A percentile compares a stretch with the other conserved stretches of the same genome.
phyloP scores from a whole-genome alignment of 371 early-diverging fungal species.

The Syncephalastrum sp. region DNA sequence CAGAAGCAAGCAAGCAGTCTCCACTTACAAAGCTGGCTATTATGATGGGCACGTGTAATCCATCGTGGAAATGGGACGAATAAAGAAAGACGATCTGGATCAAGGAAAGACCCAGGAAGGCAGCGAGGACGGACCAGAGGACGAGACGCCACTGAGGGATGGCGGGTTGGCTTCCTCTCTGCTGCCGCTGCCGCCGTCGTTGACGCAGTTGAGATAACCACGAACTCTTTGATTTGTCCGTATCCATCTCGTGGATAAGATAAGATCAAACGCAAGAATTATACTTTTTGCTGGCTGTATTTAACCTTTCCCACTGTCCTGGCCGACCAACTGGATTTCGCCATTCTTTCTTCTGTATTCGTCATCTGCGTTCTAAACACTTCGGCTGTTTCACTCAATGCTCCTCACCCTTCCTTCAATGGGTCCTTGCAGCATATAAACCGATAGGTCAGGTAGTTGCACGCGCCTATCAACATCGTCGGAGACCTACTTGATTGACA shows the following conservation, averaged over 20 bases:
- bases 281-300: neutral
- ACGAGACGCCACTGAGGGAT: slow-evolving; percentile 35
- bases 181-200: neutral
- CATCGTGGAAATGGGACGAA: slow-evolving; percentile 18
- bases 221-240: slow-evolving; percentile 7
- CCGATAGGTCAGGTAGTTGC: no score
- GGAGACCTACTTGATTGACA: no score
- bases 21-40: slow-evolving; percentile 49
- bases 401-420: no score
- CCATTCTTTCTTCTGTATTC: no score
- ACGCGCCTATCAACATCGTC: no score
- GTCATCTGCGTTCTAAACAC: no score
- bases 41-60: slow-evolving; percentile 35
- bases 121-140: slow-evolving; percentile 46
- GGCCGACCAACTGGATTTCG: no score
- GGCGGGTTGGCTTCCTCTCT: slow-evolving; percentile 7
- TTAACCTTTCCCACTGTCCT: no score
- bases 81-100: slow-evolving; percentile 35
- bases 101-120: slow-evolving; percentile 44
- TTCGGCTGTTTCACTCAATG: no score
- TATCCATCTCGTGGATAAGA: slow-evolving; percentile 12
- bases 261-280: slow-evolving; percentile 1
- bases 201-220: slow-evolving; percentile 20
- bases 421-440: no score
- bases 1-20: neutral